Evolutionary conservation across 768 basidiomycete genomes (phyloP), one percentile per base, ranked within the genome.

Genomic region (Tricholoma sp.): DNA sequence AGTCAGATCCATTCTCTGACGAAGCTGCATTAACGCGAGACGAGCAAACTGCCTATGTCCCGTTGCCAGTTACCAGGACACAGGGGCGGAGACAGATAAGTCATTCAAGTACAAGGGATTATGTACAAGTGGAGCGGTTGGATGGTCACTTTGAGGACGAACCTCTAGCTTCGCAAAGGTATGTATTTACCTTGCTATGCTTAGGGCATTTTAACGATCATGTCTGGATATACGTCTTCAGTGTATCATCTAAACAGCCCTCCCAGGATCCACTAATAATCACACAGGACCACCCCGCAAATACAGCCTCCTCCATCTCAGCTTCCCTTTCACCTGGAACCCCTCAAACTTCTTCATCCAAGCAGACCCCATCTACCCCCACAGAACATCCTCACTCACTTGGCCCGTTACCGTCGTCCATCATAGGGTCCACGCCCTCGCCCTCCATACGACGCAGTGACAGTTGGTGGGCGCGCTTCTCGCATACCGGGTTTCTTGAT

Each of bases 391-490:
- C 69, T 27, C 61, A 62, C 50, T 65, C 71, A 18, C 69, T 67
- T 19, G 71, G 66, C 41, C 67, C 74, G 14, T 58, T 59, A 31
- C 55, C 63, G 1, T 76, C 78, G 1, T 79, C 79, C 12, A 71
- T 80, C 59, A 67, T 54, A 80, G 49, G 74, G 75, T 63, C 71
- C 77, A 43, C 54, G 59, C 71, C 60, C 59, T 61, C 76, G 14
- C 70, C 74, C 3, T 76, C 81, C 1, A 76, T 91, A 47, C 80
- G 81, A 45, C 78, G 89, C 6, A 85, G 82, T 41, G 83, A 89
- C 66, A 83, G 79, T 10, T 91, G 91, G 88, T 94, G 91, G 86
- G 71, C 78, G 8, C 84, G 88, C 2, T 85, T 94, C 64, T 76
- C 88, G 12, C 82, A 81, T 55, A 80, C 84, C 16, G 80, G 83